These are phyloP conservation scores for Punctularia strigosozonata DNA, from an alignment of 768 basidiomycete species.

Conservation along the genomic window DNA sequence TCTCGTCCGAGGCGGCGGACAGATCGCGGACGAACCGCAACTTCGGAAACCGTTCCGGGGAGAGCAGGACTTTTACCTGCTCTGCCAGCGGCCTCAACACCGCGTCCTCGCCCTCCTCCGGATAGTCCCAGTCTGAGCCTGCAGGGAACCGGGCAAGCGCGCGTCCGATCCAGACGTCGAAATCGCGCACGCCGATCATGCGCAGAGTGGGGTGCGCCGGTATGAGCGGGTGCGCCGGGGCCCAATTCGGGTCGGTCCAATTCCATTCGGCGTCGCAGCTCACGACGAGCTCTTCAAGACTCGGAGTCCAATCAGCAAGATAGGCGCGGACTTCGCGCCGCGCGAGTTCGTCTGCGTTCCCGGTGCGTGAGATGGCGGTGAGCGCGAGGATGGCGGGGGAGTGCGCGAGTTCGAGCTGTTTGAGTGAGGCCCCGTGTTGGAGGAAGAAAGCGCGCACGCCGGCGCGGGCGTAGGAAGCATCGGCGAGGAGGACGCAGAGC, in stretches of 20 bases:
- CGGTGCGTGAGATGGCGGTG: conserved; percentile 25
- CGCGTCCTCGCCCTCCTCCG: conserved; percentile 20
- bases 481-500: conserved; percentile 57
- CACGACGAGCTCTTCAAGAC: conserved; percentile 59
- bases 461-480: conserved; percentile 55
- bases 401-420: conserved; percentile 64
- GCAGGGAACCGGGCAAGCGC: conserved; percentile 34
- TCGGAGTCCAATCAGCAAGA: conserved; percentile 60
- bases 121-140: conserved; percentile 15
- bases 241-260: conserved; percentile 72
- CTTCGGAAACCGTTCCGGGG: conserved; percentile 47
- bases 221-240: conserved; percentile 62
- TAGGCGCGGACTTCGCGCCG: conserved; percentile 24
- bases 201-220: conserved; percentile 49
- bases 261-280: conserved; percentile 75
- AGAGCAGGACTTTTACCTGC: conserved; percentile 50
- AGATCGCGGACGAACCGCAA: conserved; percentile 55
- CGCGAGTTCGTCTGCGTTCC: conserved; percentile 15
- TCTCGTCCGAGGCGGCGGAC: conserved; percentile 42
- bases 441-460: conserved; percentile 59
- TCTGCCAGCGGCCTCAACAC: conserved; percentile 55
- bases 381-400: conserved; percentile 53
- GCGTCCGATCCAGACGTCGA: conserved; percentile 24
- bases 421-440: conserved; percentile 48
- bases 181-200: conserved; percentile 63